Conservation (phyloP, 2,329 filamentous ascomycete species). For the Colletotrichum lindemuthianum region DNA sequence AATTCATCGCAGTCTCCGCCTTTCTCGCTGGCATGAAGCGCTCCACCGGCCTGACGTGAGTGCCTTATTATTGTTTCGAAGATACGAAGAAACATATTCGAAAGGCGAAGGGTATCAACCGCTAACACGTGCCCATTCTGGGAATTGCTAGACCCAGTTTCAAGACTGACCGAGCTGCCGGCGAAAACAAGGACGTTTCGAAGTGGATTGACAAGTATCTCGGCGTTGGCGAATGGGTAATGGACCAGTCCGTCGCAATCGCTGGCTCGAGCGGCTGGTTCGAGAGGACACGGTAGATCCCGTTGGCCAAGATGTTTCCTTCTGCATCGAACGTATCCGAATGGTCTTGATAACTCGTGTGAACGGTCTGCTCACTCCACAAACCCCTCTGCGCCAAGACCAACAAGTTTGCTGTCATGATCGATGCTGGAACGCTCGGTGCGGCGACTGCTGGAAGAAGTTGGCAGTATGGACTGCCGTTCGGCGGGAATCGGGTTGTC, state of each 20-base stretch:
- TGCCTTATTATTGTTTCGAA: constrained; percentile 42
- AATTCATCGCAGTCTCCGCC: constrained; percentile 77
- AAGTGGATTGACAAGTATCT: constrained; percentile 95
- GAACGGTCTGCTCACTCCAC: too few species aligned
- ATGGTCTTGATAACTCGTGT: too few species aligned
- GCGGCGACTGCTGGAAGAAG: constrained; percentile 2
- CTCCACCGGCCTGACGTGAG: constrained; percentile 97
- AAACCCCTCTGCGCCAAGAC: background rate
- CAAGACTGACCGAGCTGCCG: constrained; percentile 82
- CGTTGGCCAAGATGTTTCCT: background rate
- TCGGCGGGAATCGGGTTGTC: constrained; percentile 14
- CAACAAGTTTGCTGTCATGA: background rate
- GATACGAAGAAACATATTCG: background rate
- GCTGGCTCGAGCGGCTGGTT: constrained; percentile 91
- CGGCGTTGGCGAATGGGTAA: constrained; percentile 94
- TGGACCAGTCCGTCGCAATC: constrained; percentile 96
- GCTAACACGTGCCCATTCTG: constrained; percentile 58
- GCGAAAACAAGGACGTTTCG: constrained; percentile 83
- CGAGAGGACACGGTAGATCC: constrained; percentile 79
- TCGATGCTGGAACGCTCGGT: constrained; percentile 17
- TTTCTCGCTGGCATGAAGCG: constrained; percentile 97
- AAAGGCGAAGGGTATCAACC: background rate
- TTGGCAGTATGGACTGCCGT: background rate
- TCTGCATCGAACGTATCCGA: background rate
- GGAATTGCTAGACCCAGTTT: constrained; percentile 74